Evolutionary conservation across 2,329 filamentous ascomycete genomes (phyloP).

Genomic region (Phaeosphaeria sp.): DNA sequence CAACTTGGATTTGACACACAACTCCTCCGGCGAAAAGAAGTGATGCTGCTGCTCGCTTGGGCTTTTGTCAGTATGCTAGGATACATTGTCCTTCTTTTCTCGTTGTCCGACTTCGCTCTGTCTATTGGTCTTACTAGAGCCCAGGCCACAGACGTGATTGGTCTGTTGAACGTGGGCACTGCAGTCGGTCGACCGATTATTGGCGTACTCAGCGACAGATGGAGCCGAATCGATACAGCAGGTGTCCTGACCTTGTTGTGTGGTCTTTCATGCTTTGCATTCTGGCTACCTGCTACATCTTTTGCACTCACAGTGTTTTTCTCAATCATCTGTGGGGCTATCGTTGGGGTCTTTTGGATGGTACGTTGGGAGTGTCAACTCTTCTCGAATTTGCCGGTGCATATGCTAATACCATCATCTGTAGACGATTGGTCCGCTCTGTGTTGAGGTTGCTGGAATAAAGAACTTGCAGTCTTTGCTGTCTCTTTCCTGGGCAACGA

Average conservation of each 20-base stretch:
- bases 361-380: no score
- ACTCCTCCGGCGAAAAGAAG: slow-evolving; percentile 45
- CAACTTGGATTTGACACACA: slow-evolving; percentile 44
- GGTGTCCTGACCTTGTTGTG: slow-evolving; percentile 47
- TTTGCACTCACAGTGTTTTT: slow-evolving; percentile 55
- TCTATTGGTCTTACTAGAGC: slow-evolving; percentile 50
- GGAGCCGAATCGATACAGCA: slow-evolving; percentile 53
- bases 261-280: slow-evolving; percentile 49
- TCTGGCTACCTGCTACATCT: slow-evolving; percentile 56
- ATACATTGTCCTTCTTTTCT: slow-evolving; percentile 57
- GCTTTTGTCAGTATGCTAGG: slow-evolving; percentile 56
- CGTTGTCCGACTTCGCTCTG: slow-evolving; percentile 55
- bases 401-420: no score
- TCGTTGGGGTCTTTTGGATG: slow-evolving; percentile 59
- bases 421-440: no score
- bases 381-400: no score
- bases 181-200: slow-evolving; percentile 56
- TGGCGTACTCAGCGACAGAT: slow-evolving; percentile 54
- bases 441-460: slow-evolving; percentile 43
- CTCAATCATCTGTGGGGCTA: slow-evolving; percentile 51
- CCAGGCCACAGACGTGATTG: slow-evolving; percentile 52
- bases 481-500: no score
- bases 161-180: slow-evolving; percentile 56
- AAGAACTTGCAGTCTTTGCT: no score
- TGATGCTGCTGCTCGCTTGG: slow-evolving; percentile 50